phyloP scores from a whole-genome alignment of 768 basidiomycete genomes.

The Rhizopogon rudus region DNA sequence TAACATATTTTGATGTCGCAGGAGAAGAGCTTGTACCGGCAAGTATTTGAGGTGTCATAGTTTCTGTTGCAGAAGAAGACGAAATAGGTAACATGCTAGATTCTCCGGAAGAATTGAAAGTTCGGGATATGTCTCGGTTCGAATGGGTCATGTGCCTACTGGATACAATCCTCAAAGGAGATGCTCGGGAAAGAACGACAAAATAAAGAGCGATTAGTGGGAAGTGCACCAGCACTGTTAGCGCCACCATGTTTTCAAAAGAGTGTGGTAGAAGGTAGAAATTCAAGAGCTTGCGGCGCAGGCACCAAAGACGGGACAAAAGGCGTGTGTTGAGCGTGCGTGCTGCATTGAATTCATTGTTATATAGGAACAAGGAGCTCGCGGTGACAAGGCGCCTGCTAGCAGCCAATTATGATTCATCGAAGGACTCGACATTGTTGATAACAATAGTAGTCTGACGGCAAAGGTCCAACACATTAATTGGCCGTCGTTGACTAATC shows the following conservation, averaged over 20 bases:
- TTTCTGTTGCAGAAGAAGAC: background rate
- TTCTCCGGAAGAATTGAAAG: background rate
- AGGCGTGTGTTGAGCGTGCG: too few species aligned
- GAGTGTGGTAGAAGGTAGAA: background rate
- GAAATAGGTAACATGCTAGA: background rate
- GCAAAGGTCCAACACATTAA: too few species aligned
- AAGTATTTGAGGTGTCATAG: background rate
- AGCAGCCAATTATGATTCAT: too few species aligned
- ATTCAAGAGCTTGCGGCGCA: too few species aligned
- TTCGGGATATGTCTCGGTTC: background rate
- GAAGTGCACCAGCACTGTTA: background rate
- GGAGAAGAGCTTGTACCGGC: constrained; percentile 1
- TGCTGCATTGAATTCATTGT: too few species aligned
- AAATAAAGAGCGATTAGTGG: background rate
- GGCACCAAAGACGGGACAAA: too few species aligned
- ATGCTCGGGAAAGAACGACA: background rate
- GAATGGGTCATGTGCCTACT: background rate
- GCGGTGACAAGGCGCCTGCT: too few species aligned
- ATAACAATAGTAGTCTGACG: too few species aligned
- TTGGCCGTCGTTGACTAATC: too few species aligned
- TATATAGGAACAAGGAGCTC: too few species aligned
- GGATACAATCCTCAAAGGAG: background rate
- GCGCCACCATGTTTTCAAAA: background rate
- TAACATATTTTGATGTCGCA: constrained; percentile 37
- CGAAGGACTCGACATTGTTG: too few species aligned